phyloP scores from a whole-genome alignment of 257 asterid species.

The Solanum chmielewskii region DNA sequence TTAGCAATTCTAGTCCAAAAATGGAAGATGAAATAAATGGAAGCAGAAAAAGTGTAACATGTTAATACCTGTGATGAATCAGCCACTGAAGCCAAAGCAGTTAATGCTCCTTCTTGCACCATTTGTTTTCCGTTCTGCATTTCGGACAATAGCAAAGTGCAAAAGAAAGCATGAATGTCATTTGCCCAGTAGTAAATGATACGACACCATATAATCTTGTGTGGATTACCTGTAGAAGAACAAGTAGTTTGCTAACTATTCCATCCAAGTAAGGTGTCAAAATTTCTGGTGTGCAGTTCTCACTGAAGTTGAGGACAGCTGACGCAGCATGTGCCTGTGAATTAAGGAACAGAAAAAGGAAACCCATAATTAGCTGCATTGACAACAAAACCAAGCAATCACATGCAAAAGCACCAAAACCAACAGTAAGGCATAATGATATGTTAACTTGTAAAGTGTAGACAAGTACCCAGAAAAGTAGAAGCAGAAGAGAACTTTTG shows the following conservation, averaged over 20 bases:
- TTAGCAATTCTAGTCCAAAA: slow-evolving; percentile 1
- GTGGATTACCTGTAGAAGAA: slow-evolving; percentile 60
- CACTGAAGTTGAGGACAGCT: slow-evolving; percentile 90
- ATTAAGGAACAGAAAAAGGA: not conserved
- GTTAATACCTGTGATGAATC: slow-evolving; percentile 86
- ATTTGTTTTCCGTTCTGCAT: slow-evolving; percentile 88
- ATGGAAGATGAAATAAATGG: not conserved
- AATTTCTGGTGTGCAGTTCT: slow-evolving; percentile 87
- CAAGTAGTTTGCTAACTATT: slow-evolving; percentile 72
- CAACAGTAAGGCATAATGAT: not conserved
- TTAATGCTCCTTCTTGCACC: slow-evolving; percentile 98
- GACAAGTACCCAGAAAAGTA: not conserved
- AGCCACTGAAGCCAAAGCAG: slow-evolving; percentile 94
- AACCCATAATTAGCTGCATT: not conserved
- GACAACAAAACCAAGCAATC: not conserved
- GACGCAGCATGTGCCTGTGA: slow-evolving; percentile 96
- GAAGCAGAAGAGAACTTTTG: not conserved
- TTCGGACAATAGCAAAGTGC: not conserved
- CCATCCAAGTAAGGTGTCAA: slow-evolving; percentile 85
- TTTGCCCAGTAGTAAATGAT: not conserved
- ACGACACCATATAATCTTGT: not conserved
- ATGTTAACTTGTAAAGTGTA: not conserved
- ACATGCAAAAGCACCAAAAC: not conserved
- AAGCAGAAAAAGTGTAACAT: not conserved
- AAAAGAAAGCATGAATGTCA: not conserved